Percentiles rank a stretch among this genome's conserved stretches.
Conservation (phyloP, 345 rosid genomes). For the Gossypium ekmanianum region DNA sequence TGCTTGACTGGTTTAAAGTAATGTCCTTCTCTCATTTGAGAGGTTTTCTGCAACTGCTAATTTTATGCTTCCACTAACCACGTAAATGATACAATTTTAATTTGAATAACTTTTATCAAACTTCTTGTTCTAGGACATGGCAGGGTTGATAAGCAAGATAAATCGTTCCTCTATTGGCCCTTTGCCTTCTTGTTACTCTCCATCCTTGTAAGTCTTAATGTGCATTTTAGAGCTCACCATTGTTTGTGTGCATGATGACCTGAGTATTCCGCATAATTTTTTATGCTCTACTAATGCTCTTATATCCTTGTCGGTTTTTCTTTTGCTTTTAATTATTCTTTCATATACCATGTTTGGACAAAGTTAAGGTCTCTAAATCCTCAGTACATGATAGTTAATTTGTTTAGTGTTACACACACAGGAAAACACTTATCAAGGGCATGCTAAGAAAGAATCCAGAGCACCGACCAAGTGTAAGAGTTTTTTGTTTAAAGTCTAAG, state of each 20-base stretch:
- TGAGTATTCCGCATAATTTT: neutral
- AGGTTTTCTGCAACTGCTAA: slow-evolving; percentile 5
- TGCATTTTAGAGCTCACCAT: neutral
- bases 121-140: slow-evolving; percentile 77
- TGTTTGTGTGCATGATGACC: neutral
- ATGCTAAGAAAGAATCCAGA: slow-evolving; percentile 8
- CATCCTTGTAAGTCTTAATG: slow-evolving; percentile 66
- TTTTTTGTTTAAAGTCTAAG: neutral
- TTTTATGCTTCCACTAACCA: neutral
- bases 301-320: neutral
- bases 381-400: neutral
- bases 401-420: neutral
- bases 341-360: neutral
- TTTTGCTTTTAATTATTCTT: neutral
- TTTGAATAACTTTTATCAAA: slow-evolving; percentile 18
- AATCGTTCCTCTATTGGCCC: slow-evolving; percentile 98
- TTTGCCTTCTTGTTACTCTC: slow-evolving; percentile 60
- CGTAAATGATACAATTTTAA: neutral
- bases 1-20: neutral
- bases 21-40: neutral
- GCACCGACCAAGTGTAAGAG: neutral
- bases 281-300: neutral
- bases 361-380: neutral
- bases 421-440: slow-evolving; percentile 1
- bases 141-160: slow-evolving; percentile 96